Conservation (phyloP, 2,329 filamentous ascomycete genomes). For the Epicoccum sorghinum region DNA sequence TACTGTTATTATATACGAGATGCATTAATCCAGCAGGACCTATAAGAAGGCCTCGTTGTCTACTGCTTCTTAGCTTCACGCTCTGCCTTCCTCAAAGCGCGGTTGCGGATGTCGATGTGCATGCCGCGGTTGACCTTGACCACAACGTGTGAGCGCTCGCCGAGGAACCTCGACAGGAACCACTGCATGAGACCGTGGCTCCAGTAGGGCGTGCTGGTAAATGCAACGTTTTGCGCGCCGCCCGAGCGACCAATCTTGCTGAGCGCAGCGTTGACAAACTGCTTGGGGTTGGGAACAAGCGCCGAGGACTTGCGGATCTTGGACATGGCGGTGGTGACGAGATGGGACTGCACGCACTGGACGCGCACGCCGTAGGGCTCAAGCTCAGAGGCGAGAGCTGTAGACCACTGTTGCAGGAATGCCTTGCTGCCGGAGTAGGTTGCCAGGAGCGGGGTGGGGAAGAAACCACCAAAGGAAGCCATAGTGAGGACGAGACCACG, state of each 20-base stretch:
- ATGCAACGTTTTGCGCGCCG: conserved; percentile 76
- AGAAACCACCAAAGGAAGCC: conserved; percentile 93
- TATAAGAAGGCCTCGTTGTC: not conserved
- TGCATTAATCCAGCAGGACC: not conserved
- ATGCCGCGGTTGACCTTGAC: conserved; percentile 69
- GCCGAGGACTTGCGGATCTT: conserved; percentile 83
- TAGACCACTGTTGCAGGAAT: conserved; percentile 96
- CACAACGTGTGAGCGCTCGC: conserved; percentile 63
- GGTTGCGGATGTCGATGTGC: conserved; percentile 81
- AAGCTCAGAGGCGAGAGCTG: conserved; percentile 82
- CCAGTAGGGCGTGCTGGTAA: conserved; percentile 93
- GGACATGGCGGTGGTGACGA: conserved; percentile 96
- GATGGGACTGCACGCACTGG: conserved; percentile 89
- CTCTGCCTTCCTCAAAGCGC: conserved; percentile 83
- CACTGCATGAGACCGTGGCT: conserved; percentile 88
- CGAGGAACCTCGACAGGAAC: conserved; percentile 68
- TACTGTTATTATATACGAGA: not conserved
- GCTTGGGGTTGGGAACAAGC: conserved; percentile 79
- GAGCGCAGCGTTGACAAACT: conserved; percentile 80
- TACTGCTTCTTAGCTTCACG: conserved; percentile 74
- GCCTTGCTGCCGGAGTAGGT: conserved; percentile 98
- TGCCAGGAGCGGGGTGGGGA: conserved; percentile 88
- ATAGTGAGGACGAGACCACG: conserved; percentile 92
- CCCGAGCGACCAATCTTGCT: conserved; percentile 80
- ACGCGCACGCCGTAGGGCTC: conserved; percentile 81